Evolutionary conservation across 2,329 filamentous ascomycete genomes (phyloP).

Genomic region (Metarhizium sp.): DNA sequence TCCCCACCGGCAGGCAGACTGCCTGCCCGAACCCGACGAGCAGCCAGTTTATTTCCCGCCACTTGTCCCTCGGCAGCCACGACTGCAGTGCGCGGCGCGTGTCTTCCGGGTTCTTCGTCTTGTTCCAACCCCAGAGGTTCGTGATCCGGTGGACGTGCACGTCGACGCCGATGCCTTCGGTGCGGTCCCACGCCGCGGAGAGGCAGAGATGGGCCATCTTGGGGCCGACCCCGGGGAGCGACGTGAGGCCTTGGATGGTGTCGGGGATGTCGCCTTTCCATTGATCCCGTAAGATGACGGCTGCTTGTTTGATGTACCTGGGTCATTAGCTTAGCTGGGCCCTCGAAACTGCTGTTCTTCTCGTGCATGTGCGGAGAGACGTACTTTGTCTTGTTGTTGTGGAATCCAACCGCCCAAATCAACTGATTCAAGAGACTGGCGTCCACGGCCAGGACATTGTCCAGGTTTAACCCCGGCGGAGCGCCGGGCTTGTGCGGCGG

Average conservation of each 20-base stretch:
- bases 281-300: constrained; percentile 60
- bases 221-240: constrained; percentile 78
- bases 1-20: constrained; percentile 70
- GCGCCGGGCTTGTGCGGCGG: constrained; percentile 37
- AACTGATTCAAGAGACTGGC: constrained; percentile 58
- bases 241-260: constrained; percentile 64
- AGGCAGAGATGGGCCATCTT: constrained; percentile 93
- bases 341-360: not conserved
- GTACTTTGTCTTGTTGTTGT: constrained; percentile 80
- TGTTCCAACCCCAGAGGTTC: constrained; percentile 89
- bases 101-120: constrained; percentile 71
- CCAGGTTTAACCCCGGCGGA: constrained; percentile 54
- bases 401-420: constrained; percentile 81
- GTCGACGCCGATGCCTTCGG: constrained; percentile 80
- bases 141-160: constrained; percentile 93
- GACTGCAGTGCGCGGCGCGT: constrained; percentile 65
- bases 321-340: not conserved
- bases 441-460: constrained; percentile 66
- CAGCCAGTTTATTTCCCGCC: constrained; percentile 88
- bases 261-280: constrained; percentile 71
- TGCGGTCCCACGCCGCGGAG: constrained; percentile 56
- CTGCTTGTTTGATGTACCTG: constrained; percentile 62
- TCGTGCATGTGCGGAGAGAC: not conserved
- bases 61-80: constrained; percentile 77
- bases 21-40: constrained; percentile 84